Conservation (phyloP, 2,329 filamentous ascomycete species). For the Cladosporium sp. region DNA sequence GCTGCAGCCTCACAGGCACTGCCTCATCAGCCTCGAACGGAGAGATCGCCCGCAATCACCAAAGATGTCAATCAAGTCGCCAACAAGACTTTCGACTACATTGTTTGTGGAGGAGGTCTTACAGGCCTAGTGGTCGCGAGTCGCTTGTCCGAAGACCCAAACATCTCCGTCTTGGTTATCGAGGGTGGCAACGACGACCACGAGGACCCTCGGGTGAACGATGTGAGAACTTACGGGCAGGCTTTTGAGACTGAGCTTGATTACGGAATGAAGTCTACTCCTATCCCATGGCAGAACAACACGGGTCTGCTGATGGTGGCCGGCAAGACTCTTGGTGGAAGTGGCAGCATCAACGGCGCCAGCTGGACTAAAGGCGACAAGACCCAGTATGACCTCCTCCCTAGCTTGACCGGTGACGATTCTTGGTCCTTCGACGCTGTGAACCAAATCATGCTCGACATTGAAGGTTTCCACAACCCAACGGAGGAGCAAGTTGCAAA, state of each 20-base stretch:
- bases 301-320: constrained; percentile 20
- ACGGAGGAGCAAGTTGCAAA: constrained; percentile 15
- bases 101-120: constrained; percentile 25
- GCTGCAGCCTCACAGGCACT: background rate
- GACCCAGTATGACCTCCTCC: constrained; percentile 26
- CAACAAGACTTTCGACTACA: constrained; percentile 18
- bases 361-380: constrained; percentile 27
- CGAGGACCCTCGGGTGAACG: constrained; percentile 18
- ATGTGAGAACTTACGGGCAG: constrained; percentile 22
- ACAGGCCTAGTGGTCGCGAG: constrained; percentile 25
- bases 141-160: constrained; percentile 21
- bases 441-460: constrained; percentile 24
- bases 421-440: constrained; percentile 23
- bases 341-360: constrained; percentile 25
- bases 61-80: background rate
- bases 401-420: constrained; percentile 25
- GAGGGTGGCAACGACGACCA: constrained; percentile 26
- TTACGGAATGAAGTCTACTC: constrained; percentile 20
- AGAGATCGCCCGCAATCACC: constrained; percentile 6
- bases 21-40: constrained; percentile 3
- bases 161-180: constrained; percentile 25
- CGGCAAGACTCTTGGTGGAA: constrained; percentile 26
- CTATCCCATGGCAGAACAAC: constrained; percentile 22
- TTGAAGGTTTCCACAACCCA: constrained; percentile 24
- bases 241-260: constrained; percentile 22